Percentiles rank a stretch among this genome's conserved stretches.
Conservation (phyloP, 2,329 filamentous ascomycete genomes). For the Hypoxylon sp. region DNA sequence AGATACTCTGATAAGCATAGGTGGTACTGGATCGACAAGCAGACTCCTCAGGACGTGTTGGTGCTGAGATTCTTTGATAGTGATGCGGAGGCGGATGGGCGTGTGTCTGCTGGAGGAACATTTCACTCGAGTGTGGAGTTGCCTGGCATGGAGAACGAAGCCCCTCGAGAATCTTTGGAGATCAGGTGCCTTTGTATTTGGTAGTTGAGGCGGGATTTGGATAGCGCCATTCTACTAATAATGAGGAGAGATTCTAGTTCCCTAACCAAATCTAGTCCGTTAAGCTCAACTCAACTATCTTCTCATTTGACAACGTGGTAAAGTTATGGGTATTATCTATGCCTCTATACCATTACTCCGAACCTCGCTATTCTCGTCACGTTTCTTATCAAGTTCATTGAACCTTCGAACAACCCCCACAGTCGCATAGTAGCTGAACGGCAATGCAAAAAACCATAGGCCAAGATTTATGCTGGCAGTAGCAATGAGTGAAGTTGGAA, state of each 20-base stretch:
- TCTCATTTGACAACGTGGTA: background rate
- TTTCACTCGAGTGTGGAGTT: conserved; percentile 27
- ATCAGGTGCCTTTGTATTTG: conserved; percentile 25
- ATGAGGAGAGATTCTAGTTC: background rate
- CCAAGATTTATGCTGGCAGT: conserved; percentile 62
- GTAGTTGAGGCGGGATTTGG: background rate
- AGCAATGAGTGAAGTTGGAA: conserved; percentile 60
- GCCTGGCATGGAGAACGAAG: conserved; percentile 17
- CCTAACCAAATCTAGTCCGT: background rate
- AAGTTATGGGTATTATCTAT: background rate
- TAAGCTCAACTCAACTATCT: background rate
- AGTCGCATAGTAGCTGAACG: conserved; percentile 62
- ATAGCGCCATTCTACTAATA: background rate
- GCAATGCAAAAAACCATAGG: conserved; percentile 60
- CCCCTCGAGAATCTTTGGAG: conserved; percentile 22
- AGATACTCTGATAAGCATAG: conserved; percentile 12
- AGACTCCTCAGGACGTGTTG: conserved; percentile 24
- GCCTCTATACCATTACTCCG: too few species aligned
- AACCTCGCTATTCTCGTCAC: background rate
- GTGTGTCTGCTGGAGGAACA: conserved; percentile 7
- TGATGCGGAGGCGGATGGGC: conserved; percentile 18
- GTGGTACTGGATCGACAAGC: conserved; percentile 23
- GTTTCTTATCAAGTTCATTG: conserved; percentile 49
- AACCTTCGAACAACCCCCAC: conserved; percentile 60
- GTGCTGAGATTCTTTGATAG: conserved; percentile 25